These are phyloP conservation scores for Ceratocystis cubensis DNA, from an alignment of 2,329 filamentous ascomycete species.

Conservation along the genomic window DNA sequence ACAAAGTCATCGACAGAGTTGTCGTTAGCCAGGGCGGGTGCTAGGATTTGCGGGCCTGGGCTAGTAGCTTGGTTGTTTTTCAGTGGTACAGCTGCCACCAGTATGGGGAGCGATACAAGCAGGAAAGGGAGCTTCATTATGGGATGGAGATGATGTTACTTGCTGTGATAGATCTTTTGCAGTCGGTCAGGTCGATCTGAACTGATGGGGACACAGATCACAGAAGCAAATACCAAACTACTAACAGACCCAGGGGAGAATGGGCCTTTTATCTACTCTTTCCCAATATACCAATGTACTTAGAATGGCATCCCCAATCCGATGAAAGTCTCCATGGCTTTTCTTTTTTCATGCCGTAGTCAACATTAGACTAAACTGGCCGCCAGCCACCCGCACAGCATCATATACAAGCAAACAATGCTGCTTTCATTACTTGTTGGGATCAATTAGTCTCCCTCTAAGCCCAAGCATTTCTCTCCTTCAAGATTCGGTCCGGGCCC, in stretches of 20 bases:
- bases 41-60: not conserved
- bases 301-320: not conserved
- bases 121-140: not conserved
- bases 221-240: not conserved
- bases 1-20: not conserved
- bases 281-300: not conserved
- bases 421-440: not conserved
- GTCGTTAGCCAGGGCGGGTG: not conserved
- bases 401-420: not conserved
- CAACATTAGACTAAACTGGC: not conserved
- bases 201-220: not conserved
- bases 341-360: not conserved
- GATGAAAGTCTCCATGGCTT: not conserved
- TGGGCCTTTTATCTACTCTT: not conserved
- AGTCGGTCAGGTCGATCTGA: not conserved
- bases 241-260: not conserved
- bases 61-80: not conserved
- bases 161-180: not conserved
- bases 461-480: not conserved
- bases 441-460: not conserved
- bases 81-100: not conserved
- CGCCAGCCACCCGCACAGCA: not conserved
- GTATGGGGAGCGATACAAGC: not conserved
- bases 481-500: not conserved
- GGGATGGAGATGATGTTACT: not conserved